A percentile compares a stretch with the other conserved stretches of the same genome.
Conservation (phyloP, 78 protist genomes). For the Chrysochromulina parva region DNA sequence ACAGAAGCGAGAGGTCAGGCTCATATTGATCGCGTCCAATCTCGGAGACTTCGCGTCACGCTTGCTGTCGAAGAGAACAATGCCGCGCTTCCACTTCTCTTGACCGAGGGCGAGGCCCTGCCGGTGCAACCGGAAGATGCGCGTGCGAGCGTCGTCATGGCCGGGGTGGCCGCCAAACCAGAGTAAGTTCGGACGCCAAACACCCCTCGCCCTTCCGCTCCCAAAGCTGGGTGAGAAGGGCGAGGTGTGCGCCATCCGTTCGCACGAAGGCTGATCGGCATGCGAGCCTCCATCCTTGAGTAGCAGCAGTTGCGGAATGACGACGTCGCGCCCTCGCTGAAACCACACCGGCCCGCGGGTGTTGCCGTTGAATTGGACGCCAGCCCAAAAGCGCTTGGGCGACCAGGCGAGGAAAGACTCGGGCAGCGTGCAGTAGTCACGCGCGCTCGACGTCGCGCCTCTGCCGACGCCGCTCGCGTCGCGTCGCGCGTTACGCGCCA, state of each 20-base stretch:
- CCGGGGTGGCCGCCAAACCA: conserved; percentile 6
- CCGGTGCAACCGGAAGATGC: neutral
- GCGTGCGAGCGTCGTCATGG: neutral
- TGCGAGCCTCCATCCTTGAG: neutral
- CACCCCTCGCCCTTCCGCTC: too few relatives aligned
- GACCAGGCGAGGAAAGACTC: too few relatives aligned
- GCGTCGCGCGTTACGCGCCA: too few relatives aligned
- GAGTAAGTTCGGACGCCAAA: neutral
- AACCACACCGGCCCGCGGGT: neutral
- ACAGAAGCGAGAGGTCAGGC: neutral
- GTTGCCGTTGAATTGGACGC: neutral
- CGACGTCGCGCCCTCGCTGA: neutral
- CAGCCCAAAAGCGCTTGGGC: too few relatives aligned
- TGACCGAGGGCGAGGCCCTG: too few relatives aligned
- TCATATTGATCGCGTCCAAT: neutral
- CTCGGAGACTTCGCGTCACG: too few relatives aligned
- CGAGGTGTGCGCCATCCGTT: neutral
- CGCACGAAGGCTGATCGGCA: conserved; percentile 10
- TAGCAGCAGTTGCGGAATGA: neutral
- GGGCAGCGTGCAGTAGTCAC: too few relatives aligned
- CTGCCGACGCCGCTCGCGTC: too few relatives aligned
- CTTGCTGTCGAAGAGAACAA: too few relatives aligned
- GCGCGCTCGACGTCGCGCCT: too few relatives aligned
- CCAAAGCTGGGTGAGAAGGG: neutral
- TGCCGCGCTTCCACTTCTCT: too few relatives aligned